phyloP scores from a whole-genome alignment of 257 asterid genomes.

The Fraxinus quadrangulata region DNA sequence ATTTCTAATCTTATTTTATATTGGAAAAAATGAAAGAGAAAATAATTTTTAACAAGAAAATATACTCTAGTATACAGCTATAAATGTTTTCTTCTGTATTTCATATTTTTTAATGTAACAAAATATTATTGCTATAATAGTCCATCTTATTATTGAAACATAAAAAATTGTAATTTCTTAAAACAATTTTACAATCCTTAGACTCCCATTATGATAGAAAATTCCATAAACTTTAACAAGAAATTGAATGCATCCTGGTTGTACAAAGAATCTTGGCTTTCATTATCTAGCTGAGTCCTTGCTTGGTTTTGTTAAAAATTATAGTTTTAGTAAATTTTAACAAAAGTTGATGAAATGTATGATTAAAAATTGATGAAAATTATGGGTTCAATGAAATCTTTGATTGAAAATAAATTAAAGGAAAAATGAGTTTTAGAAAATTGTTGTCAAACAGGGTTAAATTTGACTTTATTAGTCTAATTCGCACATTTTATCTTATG shows the following conservation, averaged over 20 bases:
- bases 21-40: background rate
- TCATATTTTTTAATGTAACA: background rate
- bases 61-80: background rate
- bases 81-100: background rate
- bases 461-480: background rate
- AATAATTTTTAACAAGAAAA: background rate
- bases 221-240: background rate
- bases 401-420: too few relatives aligned
- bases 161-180: background rate
- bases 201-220: background rate
- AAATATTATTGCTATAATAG: background rate
- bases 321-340: too few relatives aligned
- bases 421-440: too few relatives aligned
- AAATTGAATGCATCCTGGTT: background rate
- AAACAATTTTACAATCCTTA: background rate
- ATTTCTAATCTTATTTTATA: background rate
- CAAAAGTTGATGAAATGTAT: too few relatives aligned
- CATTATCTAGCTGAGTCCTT: background rate
- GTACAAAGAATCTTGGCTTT: background rate
- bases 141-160: background rate
- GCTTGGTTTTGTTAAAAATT: too few relatives aligned
- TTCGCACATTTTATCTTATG: background rate
- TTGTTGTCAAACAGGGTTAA: too few relatives aligned
- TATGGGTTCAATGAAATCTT: too few relatives aligned
- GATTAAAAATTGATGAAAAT: too few relatives aligned